Percentiles rank a stretch among this genome's conserved stretches.
Evolutionary conservation across 257 asterid genomes (phyloP).

Genomic region (Capsicum pubescens): DNA sequence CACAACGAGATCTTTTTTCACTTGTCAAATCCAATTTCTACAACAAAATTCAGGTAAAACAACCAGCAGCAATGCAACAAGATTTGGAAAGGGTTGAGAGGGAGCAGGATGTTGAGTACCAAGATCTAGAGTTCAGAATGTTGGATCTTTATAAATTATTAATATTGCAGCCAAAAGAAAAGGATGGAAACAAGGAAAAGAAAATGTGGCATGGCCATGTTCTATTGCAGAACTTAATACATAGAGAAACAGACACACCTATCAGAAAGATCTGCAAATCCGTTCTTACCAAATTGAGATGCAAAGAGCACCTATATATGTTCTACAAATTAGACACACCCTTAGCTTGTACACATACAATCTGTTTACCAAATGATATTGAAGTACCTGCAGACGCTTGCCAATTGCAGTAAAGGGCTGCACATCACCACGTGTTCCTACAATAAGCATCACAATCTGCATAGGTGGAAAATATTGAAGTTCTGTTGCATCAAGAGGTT

Average conservation of each 20-base stretch:
- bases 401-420: constrained; percentile 98
- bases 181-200: background rate
- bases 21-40: constrained; percentile 5
- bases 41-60: background rate
- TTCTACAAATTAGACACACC: background rate
- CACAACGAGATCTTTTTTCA: background rate
- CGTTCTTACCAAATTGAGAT: constrained; percentile 16
- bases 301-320: background rate
- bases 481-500: constrained; percentile 65
- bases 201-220: background rate
- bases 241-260: background rate
- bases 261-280: background rate
- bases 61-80: constrained; percentile 3
- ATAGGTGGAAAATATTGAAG: constrained; percentile 76
- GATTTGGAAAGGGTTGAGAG: constrained; percentile 10
- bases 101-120: background rate
- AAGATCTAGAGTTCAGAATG: background rate
- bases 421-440: constrained; percentile 98
- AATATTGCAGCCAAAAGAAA: background rate
- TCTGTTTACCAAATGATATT: constrained; percentile 15
- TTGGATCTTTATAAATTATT: background rate
- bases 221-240: constrained; percentile 16
- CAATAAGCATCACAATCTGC: constrained; percentile 92
- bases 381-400: constrained; percentile 71
- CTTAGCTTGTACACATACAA: constrained; percentile 4